Evolutionary conservation across 306 rosid species (phyloP).

Genomic region (Lupinus albus): DNA sequence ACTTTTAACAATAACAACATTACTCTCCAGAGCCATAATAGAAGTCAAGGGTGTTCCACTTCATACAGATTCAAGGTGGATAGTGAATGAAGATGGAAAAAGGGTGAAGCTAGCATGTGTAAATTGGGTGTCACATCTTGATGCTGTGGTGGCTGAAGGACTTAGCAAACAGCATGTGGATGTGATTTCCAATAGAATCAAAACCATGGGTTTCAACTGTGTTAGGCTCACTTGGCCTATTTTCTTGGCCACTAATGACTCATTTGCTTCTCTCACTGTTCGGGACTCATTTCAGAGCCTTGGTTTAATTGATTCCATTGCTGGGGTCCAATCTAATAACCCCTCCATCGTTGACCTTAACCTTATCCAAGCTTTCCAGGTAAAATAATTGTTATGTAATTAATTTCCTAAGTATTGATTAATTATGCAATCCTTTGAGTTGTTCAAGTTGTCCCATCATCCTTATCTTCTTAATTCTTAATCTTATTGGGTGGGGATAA

Average conservation of each 20-base stretch:
- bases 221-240: constrained; percentile 94
- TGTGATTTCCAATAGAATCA: constrained; percentile 51
- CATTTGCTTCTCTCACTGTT: constrained; percentile 69
- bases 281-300: constrained; percentile 66
- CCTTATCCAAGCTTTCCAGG: constrained; percentile 76
- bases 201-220: constrained; percentile 81
- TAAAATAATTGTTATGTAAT: neutral
- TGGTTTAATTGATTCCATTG: constrained; percentile 48
- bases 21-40: neutral
- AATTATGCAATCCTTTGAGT: neutral
- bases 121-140: constrained; percentile 88
- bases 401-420: neutral
- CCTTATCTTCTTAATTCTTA: neutral
- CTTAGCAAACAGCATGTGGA: constrained; percentile 78
- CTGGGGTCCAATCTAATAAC: constrained; percentile 70
- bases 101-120: constrained; percentile 85
- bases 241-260: constrained; percentile 55
- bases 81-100: constrained; percentile 59
- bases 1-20: neutral
- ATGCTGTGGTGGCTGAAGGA: constrained; percentile 76
- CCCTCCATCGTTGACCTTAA: constrained; percentile 75
- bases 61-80: constrained; percentile 72
- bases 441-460: neutral
- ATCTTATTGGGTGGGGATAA: no score
- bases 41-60: constrained; percentile 50